A percentile compares a stretch with the other conserved stretches of the same genome.
Evolutionary conservation across 2,329 filamentous ascomycete genomes (phyloP).

Genomic region (Harringtonia lauricola): DNA sequence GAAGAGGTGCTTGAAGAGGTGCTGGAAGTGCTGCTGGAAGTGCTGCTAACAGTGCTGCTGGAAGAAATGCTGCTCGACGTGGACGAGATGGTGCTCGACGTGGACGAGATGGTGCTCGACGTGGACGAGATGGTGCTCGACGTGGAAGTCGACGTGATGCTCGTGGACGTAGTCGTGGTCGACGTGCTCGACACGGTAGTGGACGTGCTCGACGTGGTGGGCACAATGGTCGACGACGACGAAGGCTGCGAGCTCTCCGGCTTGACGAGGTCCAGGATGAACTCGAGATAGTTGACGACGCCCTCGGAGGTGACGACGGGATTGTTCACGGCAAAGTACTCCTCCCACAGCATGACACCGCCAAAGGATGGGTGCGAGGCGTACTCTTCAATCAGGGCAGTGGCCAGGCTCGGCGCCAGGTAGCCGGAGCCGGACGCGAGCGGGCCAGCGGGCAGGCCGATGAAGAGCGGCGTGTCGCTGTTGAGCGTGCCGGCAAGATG

Average conservation of each 20-base stretch:
- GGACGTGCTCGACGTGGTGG: constrained; percentile 5
- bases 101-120: background rate
- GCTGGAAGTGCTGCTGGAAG: constrained; percentile 20
- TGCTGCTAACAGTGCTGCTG: constrained; percentile 2
- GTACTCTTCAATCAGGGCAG: constrained; percentile 14
- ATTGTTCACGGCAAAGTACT: constrained; percentile 12
- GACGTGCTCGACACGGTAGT: constrained; percentile 1
- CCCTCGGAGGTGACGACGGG: constrained; percentile 7
- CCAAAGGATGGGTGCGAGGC: constrained; percentile 18
- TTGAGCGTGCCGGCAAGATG: constrained; percentile 21
- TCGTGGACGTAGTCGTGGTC: constrained; percentile 1
- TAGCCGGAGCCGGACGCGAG: constrained; percentile 17
- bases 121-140: constrained; percentile 6
- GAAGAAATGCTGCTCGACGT: constrained; percentile 2
- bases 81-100: background rate
- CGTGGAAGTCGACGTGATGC: background rate
- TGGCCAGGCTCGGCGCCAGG: constrained; percentile 9
- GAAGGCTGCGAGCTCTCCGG: background rate
- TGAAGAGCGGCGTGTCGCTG: constrained; percentile 24
- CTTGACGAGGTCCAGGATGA: constrained; percentile 6
- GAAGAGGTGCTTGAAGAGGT: constrained; percentile 19
- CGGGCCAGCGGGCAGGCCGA: constrained; percentile 24
- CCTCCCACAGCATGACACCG: constrained; percentile 25
- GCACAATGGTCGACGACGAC: constrained; percentile 1
- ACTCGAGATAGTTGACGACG: constrained; percentile 13